phyloP scores from a whole-genome alignment of 495 filamentous ascomycete species.

The Baudoinia panamericana region DNA sequence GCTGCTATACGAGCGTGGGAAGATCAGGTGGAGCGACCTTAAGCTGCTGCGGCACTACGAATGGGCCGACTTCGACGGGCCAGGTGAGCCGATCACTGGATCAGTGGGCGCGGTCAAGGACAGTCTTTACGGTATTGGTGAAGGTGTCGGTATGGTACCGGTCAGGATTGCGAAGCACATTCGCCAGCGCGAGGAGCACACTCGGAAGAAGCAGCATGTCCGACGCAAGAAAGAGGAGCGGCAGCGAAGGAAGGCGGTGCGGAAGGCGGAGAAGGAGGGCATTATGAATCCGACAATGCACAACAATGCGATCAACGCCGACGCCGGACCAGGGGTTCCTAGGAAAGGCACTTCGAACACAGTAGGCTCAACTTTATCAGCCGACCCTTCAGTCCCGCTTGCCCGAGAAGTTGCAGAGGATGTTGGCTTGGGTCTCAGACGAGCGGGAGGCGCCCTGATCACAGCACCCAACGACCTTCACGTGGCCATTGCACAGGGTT shows the following conservation, averaged over 20 bases:
- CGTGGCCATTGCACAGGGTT: slow-evolving; percentile 63
- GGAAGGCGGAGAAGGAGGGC: neutral
- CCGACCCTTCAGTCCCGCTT: slow-evolving; percentile 20
- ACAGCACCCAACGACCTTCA: slow-evolving; percentile 52
- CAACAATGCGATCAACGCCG: neutral
- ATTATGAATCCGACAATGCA: neutral
- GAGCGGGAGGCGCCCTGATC: slow-evolving; percentile 35
- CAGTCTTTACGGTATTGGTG: slow-evolving; percentile 39
- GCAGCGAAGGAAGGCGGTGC: neutral
- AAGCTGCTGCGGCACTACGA: slow-evolving; percentile 52
- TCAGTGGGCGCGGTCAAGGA: slow-evolving; percentile 42
- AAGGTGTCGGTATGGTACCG: slow-evolving; percentile 47
- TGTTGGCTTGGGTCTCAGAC: slow-evolving; percentile 34
- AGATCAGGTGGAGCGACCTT: slow-evolving; percentile 51
- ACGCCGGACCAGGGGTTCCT: neutral
- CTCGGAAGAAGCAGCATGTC: slow-evolving; percentile 29
- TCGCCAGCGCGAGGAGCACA: slow-evolving; percentile 35
- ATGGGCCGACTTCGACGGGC: slow-evolving; percentile 71
- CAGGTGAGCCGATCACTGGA: slow-evolving; percentile 61
- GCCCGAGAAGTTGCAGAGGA: slow-evolving; percentile 32
- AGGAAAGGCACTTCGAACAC: slow-evolving; percentile 10
- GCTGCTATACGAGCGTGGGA: slow-evolving; percentile 43
- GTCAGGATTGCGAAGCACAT: slow-evolving; percentile 41
- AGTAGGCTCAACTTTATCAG: slow-evolving; percentile 22
- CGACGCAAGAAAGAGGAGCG: slow-evolving; percentile 14